Evolutionary conservation across 345 rosid species (phyloP).

Genomic region (Isatis tinctoria): DNA sequence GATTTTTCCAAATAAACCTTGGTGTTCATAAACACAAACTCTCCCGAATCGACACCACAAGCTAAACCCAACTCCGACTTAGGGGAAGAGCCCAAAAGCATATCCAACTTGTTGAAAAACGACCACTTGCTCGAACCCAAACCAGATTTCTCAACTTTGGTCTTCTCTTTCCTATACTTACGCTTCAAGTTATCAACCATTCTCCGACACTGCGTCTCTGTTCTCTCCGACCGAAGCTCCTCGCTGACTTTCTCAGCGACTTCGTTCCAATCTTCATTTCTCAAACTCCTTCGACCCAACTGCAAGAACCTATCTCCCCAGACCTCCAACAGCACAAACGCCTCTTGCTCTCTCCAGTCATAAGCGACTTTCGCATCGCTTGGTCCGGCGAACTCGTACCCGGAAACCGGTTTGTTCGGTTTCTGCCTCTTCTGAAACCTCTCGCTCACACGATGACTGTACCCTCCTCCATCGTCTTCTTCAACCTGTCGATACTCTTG

Average conservation of each 20-base stretch:
- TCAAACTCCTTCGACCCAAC: slow-evolving; percentile 83
- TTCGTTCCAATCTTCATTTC: slow-evolving; percentile 92
- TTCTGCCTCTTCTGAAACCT: slow-evolving; percentile 73
- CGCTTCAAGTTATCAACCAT: slow-evolving; percentile 88
- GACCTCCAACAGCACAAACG: slow-evolving; percentile 72
- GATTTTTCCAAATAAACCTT: slow-evolving; percentile 59
- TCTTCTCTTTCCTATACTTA: slow-evolving; percentile 90
- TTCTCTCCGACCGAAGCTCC: slow-evolving; percentile 62
- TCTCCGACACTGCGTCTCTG: slow-evolving; percentile 84
- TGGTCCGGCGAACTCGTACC: slow-evolving; percentile 75
- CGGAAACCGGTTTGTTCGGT: slow-evolving; percentile 60
- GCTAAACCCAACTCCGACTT: slow-evolving; percentile 71
- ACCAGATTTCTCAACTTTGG: slow-evolving; percentile 41
- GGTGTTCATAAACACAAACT: slow-evolving; percentile 71
- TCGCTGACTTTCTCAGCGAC: slow-evolving; percentile 94
- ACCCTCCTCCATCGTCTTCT: slow-evolving; percentile 41
- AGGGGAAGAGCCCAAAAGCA: slow-evolving; percentile 57
- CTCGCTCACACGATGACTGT: slow-evolving; percentile 38
- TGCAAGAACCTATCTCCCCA: slow-evolving; percentile 93
- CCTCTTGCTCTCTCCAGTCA: slow-evolving; percentile 94
- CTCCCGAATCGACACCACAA: slow-evolving; percentile 90
- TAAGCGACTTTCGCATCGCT: slow-evolving; percentile 58
- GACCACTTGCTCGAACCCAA: slow-evolving; percentile 63
- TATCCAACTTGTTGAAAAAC: slow-evolving; percentile 84
- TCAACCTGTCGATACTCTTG: slow-evolving; percentile 19